These are phyloP conservation scores for Saccharomycopsis sp. DNA, from an alignment of 805 yeast genomes.

Conservation along the genomic window DNA sequence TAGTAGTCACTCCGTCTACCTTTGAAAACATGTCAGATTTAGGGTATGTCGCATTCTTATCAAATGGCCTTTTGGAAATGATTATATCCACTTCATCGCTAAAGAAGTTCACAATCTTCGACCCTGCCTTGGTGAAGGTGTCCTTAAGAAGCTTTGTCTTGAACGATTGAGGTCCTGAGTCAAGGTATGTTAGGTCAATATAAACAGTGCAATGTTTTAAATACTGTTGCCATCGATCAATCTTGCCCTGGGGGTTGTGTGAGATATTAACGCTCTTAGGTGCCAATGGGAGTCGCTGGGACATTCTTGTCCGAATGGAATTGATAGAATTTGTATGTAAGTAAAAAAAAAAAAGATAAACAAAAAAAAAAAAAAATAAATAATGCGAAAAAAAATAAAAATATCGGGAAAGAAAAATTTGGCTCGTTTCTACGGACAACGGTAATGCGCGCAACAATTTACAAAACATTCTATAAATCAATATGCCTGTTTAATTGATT, in stretches of 20 bases:
- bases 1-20: slow-evolving; percentile 9
- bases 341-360: too few species aligned
- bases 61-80: slow-evolving; percentile 14
- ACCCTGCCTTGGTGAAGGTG: slow-evolving; percentile 4
- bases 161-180: background rate
- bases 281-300: background rate
- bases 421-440: too few species aligned
- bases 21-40: slow-evolving; percentile 10
- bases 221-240: slow-evolving; percentile 1
- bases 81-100: slow-evolving; percentile 14
- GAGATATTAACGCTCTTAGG: background rate
- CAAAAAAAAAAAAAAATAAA: too few species aligned
- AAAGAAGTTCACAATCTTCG: slow-evolving; percentile 10
- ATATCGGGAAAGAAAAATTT: too few species aligned
- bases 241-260: slow-evolving; percentile 1
- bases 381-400: too few species aligned
- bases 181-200: slow-evolving; percentile 4
- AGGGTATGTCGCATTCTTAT: slow-evolving; percentile 9
- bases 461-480: too few species aligned
- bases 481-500: too few species aligned
- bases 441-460: too few species aligned
- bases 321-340: too few species aligned
- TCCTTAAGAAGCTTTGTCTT: slow-evolving; percentile 3
- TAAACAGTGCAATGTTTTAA: background rate
- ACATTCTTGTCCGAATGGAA: too few species aligned